Evolutionary conservation across 192 early-diverging fungal species (phyloP).

Genomic region (Coemansia sp.): DNA sequence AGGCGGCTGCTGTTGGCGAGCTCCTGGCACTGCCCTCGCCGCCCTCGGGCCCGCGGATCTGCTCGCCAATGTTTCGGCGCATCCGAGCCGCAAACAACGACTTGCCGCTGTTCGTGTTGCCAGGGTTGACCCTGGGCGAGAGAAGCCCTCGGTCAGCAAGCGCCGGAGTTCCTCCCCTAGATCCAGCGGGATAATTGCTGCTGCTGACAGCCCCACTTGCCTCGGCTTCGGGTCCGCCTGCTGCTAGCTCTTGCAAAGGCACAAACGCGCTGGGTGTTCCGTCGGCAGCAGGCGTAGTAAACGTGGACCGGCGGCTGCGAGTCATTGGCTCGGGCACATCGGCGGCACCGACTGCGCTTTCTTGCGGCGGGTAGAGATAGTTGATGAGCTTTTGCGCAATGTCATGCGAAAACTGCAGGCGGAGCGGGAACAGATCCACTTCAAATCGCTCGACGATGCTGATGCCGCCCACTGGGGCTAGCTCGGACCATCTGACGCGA

Average conservation of each 20-base stretch:
- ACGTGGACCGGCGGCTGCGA: neutral
- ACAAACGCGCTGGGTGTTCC: neutral
- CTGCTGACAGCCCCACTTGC: neutral
- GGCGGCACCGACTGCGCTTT: slow-evolving; percentile 8
- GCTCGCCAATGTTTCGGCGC: slow-evolving; percentile 26
- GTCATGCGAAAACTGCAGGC: slow-evolving; percentile 85
- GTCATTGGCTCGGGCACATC: neutral
- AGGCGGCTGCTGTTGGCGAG: neutral
- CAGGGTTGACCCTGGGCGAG: neutral
- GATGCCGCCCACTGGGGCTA: slow-evolving; percentile 92
- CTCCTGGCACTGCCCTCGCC: neutral
- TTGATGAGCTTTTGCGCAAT: slow-evolving; percentile 78
- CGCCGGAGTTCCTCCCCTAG: neutral
- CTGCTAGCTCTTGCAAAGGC: neutral
- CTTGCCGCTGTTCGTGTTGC: neutral
- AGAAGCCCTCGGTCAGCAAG: neutral
- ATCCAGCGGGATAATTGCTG: no score
- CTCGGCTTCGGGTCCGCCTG: neutral
- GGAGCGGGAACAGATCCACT: slow-evolving; percentile 80
- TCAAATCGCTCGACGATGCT: slow-evolving; percentile 90
- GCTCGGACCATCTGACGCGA: slow-evolving; percentile 74
- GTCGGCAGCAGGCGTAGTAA: neutral
- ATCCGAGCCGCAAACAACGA: slow-evolving; percentile 21
- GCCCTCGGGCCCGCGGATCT: slow-evolving; percentile 4
- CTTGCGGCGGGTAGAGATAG: slow-evolving; percentile 77